Conservation (phyloP, 352 stramenopile genomes). For the Phytophthora idaei region DNA sequence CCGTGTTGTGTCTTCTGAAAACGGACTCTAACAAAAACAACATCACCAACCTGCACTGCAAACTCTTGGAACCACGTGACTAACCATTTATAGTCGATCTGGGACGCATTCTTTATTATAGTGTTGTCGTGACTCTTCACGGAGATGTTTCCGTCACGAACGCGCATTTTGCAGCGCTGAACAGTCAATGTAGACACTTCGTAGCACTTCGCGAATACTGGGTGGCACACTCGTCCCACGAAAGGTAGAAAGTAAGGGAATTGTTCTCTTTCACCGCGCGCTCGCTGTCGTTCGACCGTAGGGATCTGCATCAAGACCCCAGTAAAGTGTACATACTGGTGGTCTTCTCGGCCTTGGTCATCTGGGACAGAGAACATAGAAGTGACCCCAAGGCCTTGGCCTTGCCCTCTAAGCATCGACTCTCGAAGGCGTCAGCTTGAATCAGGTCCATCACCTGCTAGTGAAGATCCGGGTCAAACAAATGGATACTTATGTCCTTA, state of each 20-base stretch:
- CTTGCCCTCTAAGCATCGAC: too few species aligned
- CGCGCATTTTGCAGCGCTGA: slow-evolving; percentile 9
- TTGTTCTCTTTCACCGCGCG: too few species aligned
- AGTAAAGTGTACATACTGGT: too few species aligned
- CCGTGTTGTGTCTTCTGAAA: neutral
- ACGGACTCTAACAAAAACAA: slow-evolving; percentile 3
- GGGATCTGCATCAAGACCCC: too few species aligned
- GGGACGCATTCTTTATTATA: slow-evolving; percentile 10
- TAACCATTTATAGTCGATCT: slow-evolving; percentile 11
- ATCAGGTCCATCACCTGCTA: too few species aligned
- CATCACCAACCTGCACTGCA: neutral
- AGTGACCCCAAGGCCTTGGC: too few species aligned
- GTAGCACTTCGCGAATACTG: slow-evolving; percentile 7
- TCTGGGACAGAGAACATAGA: too few species aligned
- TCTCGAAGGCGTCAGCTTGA: too few species aligned
- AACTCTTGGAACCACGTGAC: neutral
- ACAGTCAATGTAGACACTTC: slow-evolving; percentile 1
- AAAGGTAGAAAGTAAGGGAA: neutral
- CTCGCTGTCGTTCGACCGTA: too few species aligned
- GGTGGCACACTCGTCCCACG: slow-evolving; percentile 2
- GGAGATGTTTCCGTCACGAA: neutral
- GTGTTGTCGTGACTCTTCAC: slow-evolving; percentile 6
- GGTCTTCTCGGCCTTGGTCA: too few species aligned
- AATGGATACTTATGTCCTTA: too few species aligned
- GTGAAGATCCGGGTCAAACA: too few species aligned